Conservation (phyloP, 1,284 basidiomycete species). For the Puccinia novopanici region DNA sequence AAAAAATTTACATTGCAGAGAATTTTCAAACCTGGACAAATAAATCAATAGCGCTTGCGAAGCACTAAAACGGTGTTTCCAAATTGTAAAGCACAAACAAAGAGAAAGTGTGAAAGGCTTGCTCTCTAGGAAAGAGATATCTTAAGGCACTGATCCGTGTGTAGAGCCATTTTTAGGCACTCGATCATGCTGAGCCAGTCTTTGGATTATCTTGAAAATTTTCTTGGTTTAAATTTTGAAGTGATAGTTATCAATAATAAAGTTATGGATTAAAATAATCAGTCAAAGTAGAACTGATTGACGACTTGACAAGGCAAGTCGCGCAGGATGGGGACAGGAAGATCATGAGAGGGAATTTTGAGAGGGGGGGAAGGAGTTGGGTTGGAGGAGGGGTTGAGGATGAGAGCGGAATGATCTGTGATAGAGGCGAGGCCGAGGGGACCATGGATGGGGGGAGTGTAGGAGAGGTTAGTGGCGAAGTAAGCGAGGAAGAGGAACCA, state of each 20-base stretch:
- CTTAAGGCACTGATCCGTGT: not conserved
- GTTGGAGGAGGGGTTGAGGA: not conserved
- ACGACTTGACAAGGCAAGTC: conserved; percentile 43
- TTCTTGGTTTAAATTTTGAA: not conserved
- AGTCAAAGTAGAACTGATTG: conserved; percentile 38
- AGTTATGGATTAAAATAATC: not conserved
- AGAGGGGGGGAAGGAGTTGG: not conserved
- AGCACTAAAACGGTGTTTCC: not conserved
- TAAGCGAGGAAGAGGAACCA: conserved; percentile 29
- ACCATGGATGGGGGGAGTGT: conserved; percentile 27
- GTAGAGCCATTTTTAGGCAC: not conserved
- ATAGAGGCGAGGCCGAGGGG: conserved; percentile 13
- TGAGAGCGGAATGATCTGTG: conserved; percentile 20
- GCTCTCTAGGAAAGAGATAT: not conserved
- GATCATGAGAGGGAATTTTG: not conserved
- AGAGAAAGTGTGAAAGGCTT: not conserved
- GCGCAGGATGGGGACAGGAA: conserved; percentile 34
- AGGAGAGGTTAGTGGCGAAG: conserved; percentile 14
- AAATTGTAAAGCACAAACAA: not conserved
- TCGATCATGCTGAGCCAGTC: not conserved
- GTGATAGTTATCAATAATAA: not conserved
- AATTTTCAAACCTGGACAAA: too few species aligned
- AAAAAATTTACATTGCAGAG: too few species aligned
- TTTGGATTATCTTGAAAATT: not conserved
- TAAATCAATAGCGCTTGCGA: not conserved